Evolutionary conservation across 148 eudicot genomes (phyloP).

Genomic region (Selenicereus undatus): DNA sequence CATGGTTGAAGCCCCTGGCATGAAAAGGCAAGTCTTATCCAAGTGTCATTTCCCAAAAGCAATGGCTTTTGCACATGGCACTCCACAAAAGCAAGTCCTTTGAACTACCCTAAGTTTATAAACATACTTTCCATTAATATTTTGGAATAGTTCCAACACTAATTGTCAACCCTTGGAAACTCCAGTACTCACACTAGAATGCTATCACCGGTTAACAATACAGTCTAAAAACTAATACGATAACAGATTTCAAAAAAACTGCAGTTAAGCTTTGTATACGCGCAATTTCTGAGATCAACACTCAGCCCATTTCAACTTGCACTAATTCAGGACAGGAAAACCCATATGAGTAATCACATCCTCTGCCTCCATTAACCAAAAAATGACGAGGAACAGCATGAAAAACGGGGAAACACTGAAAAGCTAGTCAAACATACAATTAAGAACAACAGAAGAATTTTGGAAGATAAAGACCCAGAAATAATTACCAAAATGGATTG

Average conservation of each 20-base stretch:
- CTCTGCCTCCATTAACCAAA: not conserved
- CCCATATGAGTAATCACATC: not conserved
- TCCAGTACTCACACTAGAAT: too few species aligned
- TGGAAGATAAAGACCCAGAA: not conserved
- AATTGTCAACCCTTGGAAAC: not conserved
- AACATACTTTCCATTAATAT: too few species aligned
- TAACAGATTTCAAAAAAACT: not conserved
- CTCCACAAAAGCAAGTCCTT: too few species aligned
- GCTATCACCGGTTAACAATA: not conserved
- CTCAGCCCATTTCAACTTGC: not conserved
- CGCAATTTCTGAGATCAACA: not conserved
- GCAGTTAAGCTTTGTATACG: not conserved
- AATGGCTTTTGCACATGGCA: too few species aligned
- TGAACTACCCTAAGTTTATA: too few species aligned
- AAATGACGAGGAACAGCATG: not conserved
- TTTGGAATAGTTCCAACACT: too few species aligned
- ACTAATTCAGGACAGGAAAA: not conserved
- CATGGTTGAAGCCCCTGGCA: too few species aligned
- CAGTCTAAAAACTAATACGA: not conserved
- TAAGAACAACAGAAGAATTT: not conserved
- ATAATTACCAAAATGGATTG: constrained; percentile 51
- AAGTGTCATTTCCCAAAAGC: too few species aligned
- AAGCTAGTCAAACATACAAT: not conserved
- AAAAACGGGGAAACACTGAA: not conserved
- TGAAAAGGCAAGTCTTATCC: too few species aligned